phyloP scores from a whole-genome alignment of 371 early-diverging fungal species.

The Mucor sp. region DNA sequence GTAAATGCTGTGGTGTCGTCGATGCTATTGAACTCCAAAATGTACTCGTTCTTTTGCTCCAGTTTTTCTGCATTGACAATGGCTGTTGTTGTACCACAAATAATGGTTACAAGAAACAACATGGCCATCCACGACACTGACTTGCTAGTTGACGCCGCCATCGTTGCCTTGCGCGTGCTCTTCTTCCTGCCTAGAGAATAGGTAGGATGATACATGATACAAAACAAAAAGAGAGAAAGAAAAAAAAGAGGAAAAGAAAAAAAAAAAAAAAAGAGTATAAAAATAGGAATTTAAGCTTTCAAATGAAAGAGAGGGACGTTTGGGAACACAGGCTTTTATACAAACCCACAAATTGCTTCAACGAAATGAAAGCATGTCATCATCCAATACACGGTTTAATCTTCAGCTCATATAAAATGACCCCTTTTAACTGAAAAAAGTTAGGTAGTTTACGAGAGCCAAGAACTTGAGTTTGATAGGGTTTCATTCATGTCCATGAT shows the following conservation, averaged over 20 bases:
- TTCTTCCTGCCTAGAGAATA: background rate
- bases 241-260: background rate
- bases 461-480: background rate
- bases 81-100: background rate
- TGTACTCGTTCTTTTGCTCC: background rate
- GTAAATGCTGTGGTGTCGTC: conserved; percentile 2
- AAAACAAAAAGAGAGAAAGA: background rate
- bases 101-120: background rate
- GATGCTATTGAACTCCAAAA: conserved; percentile 14
- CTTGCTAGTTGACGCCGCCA: background rate
- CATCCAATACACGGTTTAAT: background rate
- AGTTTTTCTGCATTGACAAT: background rate
- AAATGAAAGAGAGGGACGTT: background rate
- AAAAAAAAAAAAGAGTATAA: background rate
- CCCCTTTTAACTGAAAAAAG: background rate
- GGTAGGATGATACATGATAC: background rate
- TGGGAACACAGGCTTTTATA: background rate
- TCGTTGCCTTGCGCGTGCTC: background rate
- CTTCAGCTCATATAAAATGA: background rate
- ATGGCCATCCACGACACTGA: background rate
- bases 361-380: background rate
- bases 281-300: background rate
- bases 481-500: background rate
- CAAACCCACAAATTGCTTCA: background rate
- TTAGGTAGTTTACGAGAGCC: background rate